A percentile compares a stretch with the other conserved stretches of the same genome.
phyloP scores from a whole-genome alignment of 306 rosid genomes.

The Castanea mollissima region DNA sequence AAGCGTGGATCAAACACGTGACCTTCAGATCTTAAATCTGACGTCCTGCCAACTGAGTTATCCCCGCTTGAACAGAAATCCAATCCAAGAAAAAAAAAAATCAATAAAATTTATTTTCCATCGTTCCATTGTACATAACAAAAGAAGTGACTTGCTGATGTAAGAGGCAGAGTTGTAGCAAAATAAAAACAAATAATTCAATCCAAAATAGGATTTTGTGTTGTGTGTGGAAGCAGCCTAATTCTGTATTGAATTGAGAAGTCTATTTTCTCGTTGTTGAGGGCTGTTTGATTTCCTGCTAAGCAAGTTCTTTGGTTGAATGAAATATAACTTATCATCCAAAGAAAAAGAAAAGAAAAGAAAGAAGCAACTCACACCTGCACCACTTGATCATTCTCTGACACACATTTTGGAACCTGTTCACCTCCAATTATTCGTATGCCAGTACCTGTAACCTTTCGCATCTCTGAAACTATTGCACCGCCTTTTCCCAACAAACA shows the following conservation, averaged over 20 bases:
- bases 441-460: constrained; percentile 76
- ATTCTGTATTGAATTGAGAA: no score
- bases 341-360: background rate
- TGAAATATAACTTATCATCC: constrained; percentile 6
- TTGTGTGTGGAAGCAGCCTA: no score
- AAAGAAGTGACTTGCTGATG: background rate
- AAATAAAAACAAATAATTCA: no score
- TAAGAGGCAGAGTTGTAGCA: no score
- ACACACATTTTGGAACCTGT: constrained; percentile 84
- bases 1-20: no score
- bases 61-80: background rate
- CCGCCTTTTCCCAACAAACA: constrained; percentile 98
- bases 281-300: no score
- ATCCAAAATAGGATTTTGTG: no score
- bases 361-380: constrained; percentile 49
- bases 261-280: no score
- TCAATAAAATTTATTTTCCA: background rate
- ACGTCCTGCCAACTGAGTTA: no score
- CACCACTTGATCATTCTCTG: constrained; percentile 67
- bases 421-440: constrained; percentile 67
- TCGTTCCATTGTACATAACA: background rate
- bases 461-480: constrained; percentile 72
- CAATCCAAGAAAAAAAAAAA: background rate
- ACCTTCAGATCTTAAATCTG: no score
- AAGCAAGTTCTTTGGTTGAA: constrained; percentile 2